Conservation (phyloP, 345 rosid genomes). For the Eucalyptus camaldulensis region DNA sequence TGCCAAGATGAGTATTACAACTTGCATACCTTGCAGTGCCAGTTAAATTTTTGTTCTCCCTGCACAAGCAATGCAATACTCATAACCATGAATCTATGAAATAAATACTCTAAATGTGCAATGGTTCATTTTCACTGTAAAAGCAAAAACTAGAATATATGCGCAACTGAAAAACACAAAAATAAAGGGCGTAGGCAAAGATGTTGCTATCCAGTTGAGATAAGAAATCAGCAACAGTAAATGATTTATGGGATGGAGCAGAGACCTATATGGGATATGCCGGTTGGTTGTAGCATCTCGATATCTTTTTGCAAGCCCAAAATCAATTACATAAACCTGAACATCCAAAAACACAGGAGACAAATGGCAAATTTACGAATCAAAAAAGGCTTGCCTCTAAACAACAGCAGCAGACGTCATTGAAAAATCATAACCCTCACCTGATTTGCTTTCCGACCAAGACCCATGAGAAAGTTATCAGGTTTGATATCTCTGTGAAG, state of each 20-base stretch:
- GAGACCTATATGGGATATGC: slow-evolving; percentile 77
- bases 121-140: not conserved
- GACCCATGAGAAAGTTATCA: slow-evolving; percentile 88
- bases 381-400: not conserved
- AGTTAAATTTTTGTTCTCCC: slow-evolving; percentile 93
- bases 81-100: not conserved
- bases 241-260: not conserved
- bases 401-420: not conserved
- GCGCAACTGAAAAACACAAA: not conserved
- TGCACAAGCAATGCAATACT: slow-evolving; percentile 2
- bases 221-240: not conserved
- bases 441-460: slow-evolving; percentile 81
- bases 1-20: slow-evolving; percentile 97
- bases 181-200: not conserved
- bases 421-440: slow-evolving; percentile 1
- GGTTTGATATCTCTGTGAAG: slow-evolving; percentile 88
- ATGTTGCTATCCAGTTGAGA: not conserved
- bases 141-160: not conserved
- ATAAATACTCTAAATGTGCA: not conserved
- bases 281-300: slow-evolving; percentile 69
- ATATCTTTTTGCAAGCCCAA: slow-evolving; percentile 88
- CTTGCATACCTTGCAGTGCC: slow-evolving; percentile 99
- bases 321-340: slow-evolving; percentile 79
- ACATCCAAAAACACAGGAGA: not conserved
- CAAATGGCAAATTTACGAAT: not conserved